Base-by-base conservation (phyloP, 495 filamentous ascomycete genomes). In the Penicillium roqueforti region DNA sequence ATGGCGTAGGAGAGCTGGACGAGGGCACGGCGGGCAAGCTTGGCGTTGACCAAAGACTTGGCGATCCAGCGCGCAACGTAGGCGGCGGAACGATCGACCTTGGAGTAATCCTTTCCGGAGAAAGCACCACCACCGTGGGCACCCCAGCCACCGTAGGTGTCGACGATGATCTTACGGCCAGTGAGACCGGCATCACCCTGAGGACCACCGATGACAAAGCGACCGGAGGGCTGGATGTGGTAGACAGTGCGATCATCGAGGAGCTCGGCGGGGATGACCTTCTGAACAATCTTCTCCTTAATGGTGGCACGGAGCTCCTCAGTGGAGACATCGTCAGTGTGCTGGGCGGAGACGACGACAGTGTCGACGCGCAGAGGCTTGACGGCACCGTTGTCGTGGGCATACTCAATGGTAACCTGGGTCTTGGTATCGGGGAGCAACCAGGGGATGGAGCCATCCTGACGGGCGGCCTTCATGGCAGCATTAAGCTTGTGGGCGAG, bases 91-190 rank as follows among this genome's bases (percentile, higher is more conserved):
- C 93, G 89, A 73, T 98, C 93, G 76, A 98, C 93, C 83, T 98
- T 98, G 78, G 91, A 96, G 88, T 96, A 98, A 74, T 98, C 93
- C 85, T 98, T 98, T 70, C 93, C 93, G 68, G 93, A 97, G 87
- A 98, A 98, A 74, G 93, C 93, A 83, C 93, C 93, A 79, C 93
- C 93, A 83, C 93, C 93, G 81, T 98, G 93, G 62, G 93, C 93
- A 79, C 93, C 93, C 93, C 93, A 98, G 66, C 93, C 93, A 80
- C 93, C 93, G 80, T 98, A 98, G 75, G 93, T 97, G 78, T 98
- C 93, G 71, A 98, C 93, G 67, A 98, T 98, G 83, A 98, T 98
- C 84, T 98, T 98, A 72, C 93, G 92, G 74, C 93, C 93, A 59
- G 93, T 98, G 48, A 98, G 83, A 83, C 93, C 93, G 66, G 93